Evolutionary conservation across 257 asterid genomes (phyloP).

Genomic region (Echium plantagineum): DNA sequence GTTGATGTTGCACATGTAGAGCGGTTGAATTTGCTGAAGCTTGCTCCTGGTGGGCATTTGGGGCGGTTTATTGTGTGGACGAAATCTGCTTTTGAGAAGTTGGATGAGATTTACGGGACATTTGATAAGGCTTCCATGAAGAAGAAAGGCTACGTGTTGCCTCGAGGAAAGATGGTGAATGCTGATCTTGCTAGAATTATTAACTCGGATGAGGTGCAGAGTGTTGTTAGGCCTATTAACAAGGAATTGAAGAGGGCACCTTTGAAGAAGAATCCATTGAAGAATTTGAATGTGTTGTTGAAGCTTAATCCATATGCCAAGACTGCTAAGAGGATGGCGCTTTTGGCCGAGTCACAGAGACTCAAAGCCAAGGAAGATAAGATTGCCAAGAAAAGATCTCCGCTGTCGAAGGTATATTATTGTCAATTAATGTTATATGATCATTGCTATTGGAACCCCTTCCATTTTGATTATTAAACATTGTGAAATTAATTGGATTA

Average conservation of each 20-base stretch:
- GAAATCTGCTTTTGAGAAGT: slow-evolving; percentile 62
- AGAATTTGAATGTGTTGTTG: slow-evolving; percentile 53
- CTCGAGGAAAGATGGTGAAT: slow-evolving; percentile 68
- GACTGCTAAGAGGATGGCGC: slow-evolving; percentile 72
- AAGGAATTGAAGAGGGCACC: slow-evolving; percentile 52
- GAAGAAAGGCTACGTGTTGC: slow-evolving; percentile 64
- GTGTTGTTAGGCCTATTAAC: slow-evolving; percentile 77
- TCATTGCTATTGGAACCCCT: no score
- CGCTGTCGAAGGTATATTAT: slow-evolving; percentile 51
- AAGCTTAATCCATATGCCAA: slow-evolving; percentile 77
- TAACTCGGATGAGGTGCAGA: slow-evolving; percentile 84
- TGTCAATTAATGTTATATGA: slow-evolving; percentile 10
- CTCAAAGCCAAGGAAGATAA: slow-evolving; percentile 67
- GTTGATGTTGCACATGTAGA: slow-evolving; percentile 62
- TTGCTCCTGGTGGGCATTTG: slow-evolving; percentile 81
- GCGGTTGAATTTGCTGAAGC: slow-evolving; percentile 47
- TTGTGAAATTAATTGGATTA: no score
- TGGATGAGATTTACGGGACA: slow-evolving; percentile 57
- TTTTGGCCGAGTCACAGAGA: slow-evolving; percentile 69
- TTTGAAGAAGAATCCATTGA: slow-evolving; percentile 67
- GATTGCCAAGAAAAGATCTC: slow-evolving; percentile 60
- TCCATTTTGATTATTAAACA: no score
- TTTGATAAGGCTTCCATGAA: slow-evolving; percentile 54
- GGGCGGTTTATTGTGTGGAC: slow-evolving; percentile 82
- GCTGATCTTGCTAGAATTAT: slow-evolving; percentile 81